Base-by-base conservation (phyloP, 2,329 filamentous ascomycete species). In the Cladosporium sp. region DNA sequence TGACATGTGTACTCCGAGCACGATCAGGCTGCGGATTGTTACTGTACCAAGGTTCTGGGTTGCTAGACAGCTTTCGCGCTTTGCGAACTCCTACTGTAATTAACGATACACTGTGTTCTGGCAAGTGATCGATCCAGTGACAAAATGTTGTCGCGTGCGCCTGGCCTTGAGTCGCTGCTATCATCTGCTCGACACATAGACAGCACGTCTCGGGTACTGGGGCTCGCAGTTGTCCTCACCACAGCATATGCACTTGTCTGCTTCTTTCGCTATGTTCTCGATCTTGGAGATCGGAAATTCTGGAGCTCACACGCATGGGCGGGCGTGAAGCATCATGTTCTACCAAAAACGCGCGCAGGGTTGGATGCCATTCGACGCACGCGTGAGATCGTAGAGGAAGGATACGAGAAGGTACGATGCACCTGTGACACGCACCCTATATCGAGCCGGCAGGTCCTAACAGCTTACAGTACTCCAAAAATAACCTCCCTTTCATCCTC, bases 401-500 rank as follows among this genome's bases (percentile, higher is more conserved):
- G 61, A 10, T 62, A 61, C 22, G 44, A 61, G 19, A 52, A 61
- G 58, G 62, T 64, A 17, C 15, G 55, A n/a, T 40, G 19, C 6
- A 32, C 28, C 25, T 32, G n/a, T n/a, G n/a, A n/a, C n/a, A n/a
- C n/a, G n/a, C n/a, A n/a, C n/a, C n/a, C n/a, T n/a, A n/a, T n/a
- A n/a, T n/a, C n/a, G 2, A 22, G 9, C 2, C 2, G 42, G 28
- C 22, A 13, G 15, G 10, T 28, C n/a, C 22, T 45, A 13, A 13
- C 8, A 22, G 20, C 17, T 10, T 5, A 17, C 49, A 62, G 59
- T 64, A 40, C 44, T 59, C 60, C 19, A 62, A 58, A 34, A 42
- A 52, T 15, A 57, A 58, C 57, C 55, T 56, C 10, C 47, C 56
- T 2, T 64, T 64, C 47, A 54, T 63, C n/a, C 48, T 66, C 17